phyloP scores from a whole-genome alignment of 805 yeast species.

The Candida quercuum region DNA sequence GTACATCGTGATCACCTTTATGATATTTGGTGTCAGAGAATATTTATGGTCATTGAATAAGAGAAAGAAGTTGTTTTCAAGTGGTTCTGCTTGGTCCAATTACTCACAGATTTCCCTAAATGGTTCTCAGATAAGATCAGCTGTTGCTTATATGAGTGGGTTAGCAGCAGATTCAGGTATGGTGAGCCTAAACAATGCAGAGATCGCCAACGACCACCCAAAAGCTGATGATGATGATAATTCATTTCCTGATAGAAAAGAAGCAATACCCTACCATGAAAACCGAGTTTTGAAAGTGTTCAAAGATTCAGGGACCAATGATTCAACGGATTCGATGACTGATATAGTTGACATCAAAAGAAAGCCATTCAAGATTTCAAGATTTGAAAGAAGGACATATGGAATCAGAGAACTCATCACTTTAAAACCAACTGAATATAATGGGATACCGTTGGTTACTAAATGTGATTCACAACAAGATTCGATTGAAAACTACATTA shows the following conservation, averaged over 20 bases:
- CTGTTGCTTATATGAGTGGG: not conserved
- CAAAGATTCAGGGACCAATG: slow-evolving; percentile 1
- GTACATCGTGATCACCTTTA: slow-evolving; percentile 14
- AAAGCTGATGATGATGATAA: no score
- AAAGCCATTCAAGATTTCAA: not conserved
- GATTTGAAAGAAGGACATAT: slow-evolving; percentile 10
- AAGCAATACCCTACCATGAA: not conserved
- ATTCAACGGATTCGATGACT: not conserved
- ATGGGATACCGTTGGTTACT: slow-evolving; percentile 10
- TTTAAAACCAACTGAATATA: slow-evolving; percentile 14
- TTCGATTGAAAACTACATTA: slow-evolving; percentile 2
- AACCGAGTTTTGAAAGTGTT: not conserved
- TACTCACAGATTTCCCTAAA: slow-evolving; percentile 4
- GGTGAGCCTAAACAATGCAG: no score
- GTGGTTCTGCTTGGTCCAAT: slow-evolving; percentile 19
- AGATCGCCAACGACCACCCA: no score
- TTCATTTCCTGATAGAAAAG: no score
- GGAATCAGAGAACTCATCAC: slow-evolving; percentile 13
- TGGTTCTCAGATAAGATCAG: not conserved
- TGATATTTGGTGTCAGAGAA: slow-evolving; percentile 25
- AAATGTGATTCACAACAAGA: not conserved
- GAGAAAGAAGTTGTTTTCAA: slow-evolving; percentile 12
- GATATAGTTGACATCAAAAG: not conserved
- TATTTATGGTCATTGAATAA: slow-evolving; percentile 18
- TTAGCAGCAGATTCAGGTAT: no score